Evolutionary conservation across 2,329 filamentous ascomycete genomes (phyloP).

Genomic region (Monosporascus sp.): DNA sequence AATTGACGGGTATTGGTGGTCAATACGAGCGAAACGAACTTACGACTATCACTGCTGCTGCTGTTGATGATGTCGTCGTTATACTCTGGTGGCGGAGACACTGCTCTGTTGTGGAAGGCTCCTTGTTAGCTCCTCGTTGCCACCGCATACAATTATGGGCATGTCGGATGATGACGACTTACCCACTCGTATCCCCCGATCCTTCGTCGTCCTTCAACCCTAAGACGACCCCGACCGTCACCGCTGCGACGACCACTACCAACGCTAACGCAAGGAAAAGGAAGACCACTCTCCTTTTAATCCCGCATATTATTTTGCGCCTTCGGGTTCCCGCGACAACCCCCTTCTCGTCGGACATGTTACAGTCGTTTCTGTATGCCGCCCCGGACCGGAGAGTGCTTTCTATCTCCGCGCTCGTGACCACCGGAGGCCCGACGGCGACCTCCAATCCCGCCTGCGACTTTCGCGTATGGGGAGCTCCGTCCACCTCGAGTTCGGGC

Average conservation of each 20-base stretch:
- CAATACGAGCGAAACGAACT: no score
- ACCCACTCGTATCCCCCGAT: not conserved
- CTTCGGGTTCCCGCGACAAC: not conserved
- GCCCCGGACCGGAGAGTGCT: not conserved
- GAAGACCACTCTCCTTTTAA: conserved; percentile 10
- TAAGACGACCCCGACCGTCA: conserved; percentile 16
- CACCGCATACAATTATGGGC: not conserved
- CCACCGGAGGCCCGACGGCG: conserved; percentile 11
- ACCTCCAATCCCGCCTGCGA: conserved; percentile 15
- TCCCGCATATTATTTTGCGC: conserved; percentile 6
- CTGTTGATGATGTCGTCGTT: no score
- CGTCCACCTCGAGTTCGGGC: conserved; percentile 16
- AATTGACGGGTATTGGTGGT: no score
- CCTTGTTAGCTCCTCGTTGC: not conserved
- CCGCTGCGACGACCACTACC: conserved; percentile 13
- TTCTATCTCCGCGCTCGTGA: conserved; percentile 10
- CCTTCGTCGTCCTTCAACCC: conserved; percentile 2
- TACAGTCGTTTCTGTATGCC: not conserved
- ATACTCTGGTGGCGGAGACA: no score
- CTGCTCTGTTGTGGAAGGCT: not conserved
- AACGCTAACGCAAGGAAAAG: conserved; percentile 6
- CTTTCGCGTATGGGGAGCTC: conserved; percentile 3
- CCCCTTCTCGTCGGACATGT: not conserved
- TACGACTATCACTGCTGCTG: no score
- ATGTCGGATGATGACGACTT: not conserved